Evolutionary conservation across 257 asterid species (phyloP).

Genomic region (Solanum neorickii): DNA sequence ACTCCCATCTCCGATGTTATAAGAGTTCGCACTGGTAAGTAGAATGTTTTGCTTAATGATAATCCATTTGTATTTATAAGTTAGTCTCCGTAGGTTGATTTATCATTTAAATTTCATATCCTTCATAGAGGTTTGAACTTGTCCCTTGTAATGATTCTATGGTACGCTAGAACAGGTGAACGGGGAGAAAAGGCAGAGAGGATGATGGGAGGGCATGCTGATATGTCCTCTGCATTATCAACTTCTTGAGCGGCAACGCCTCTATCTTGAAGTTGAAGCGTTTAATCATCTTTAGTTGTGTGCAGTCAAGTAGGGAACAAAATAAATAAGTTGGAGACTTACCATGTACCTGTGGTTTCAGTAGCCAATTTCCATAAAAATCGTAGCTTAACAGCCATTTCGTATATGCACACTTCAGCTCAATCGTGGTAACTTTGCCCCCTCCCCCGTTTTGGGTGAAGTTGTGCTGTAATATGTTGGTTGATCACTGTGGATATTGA

Average conservation of each 20-base stretch:
- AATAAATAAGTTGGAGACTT: neutral
- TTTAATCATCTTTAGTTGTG: neutral
- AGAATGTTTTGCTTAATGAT: neutral
- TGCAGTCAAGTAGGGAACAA: neutral
- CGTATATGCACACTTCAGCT: neutral
- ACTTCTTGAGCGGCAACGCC: neutral
- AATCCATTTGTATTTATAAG: neutral
- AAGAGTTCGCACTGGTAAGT: conserved; percentile 87
- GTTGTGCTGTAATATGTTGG: neutral
- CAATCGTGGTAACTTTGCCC: neutral
- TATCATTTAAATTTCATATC: neutral
- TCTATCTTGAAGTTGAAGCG: neutral
- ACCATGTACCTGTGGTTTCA: neutral
- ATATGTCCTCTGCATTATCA: conserved; percentile 30
- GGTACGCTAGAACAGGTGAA: conserved; percentile 42
- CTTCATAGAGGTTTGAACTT: neutral
- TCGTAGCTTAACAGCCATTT: neutral
- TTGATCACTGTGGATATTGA: neutral
- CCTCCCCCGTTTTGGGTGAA: neutral
- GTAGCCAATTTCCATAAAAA: neutral
- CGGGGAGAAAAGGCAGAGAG: conserved; percentile 84
- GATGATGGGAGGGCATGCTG: conserved; percentile 79
- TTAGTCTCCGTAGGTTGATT: neutral
- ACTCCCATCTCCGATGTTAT: conserved; percentile 69
- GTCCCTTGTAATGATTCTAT: neutral